A percentile compares a stretch with the other conserved stretches of the same genome.
Evolutionary conservation across 305 asterid species (phyloP).

Genomic region (Andrographis paniculata): DNA sequence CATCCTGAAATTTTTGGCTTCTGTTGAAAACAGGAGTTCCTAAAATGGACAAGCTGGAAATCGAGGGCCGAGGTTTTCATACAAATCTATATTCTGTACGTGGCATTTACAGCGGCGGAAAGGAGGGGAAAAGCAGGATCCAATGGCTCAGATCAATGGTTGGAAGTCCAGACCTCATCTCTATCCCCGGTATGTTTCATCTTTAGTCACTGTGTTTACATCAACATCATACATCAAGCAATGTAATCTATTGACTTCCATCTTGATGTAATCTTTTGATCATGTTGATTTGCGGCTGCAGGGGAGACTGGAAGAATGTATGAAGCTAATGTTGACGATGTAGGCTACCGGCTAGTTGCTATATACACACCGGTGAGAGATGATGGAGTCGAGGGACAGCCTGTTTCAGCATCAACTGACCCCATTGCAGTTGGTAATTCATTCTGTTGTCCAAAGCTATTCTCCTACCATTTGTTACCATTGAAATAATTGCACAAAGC

Average conservation of each 20-base stretch:
- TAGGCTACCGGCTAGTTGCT: conserved; percentile 92
- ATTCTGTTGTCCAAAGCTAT: conserved; percentile 2
- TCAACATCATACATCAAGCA: not conserved
- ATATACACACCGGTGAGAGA: conserved; percentile 91
- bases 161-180: conserved; percentile 98
- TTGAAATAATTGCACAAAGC: no score
- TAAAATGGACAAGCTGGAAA: conserved; percentile 84
- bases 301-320: conserved; percentile 99
- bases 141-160: conserved; percentile 99
- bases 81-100: conserved; percentile 86
- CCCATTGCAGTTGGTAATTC: conserved; percentile 81
- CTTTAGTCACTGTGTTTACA: no score
- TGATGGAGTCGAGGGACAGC: conserved; percentile 93
- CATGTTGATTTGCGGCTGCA: conserved; percentile 27
- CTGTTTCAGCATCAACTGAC: conserved; percentile 94
- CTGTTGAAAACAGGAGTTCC: conserved; percentile 62
- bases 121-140: conserved; percentile 92
- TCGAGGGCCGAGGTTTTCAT: conserved; percentile 99
- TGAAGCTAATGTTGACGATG: conserved; percentile 99
- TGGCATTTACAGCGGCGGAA: conserved; percentile 90
- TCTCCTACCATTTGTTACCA: no score
- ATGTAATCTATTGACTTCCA: not conserved
- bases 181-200: conserved; percentile 63
- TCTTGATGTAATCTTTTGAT: not conserved
- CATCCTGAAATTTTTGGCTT: not conserved